A percentile compares a stretch with the other conserved stretches of the same genome.
Evolutionary conservation across 208 protist genomes (phyloP).

Genomic region (Trypanosoma caninum): DNA sequence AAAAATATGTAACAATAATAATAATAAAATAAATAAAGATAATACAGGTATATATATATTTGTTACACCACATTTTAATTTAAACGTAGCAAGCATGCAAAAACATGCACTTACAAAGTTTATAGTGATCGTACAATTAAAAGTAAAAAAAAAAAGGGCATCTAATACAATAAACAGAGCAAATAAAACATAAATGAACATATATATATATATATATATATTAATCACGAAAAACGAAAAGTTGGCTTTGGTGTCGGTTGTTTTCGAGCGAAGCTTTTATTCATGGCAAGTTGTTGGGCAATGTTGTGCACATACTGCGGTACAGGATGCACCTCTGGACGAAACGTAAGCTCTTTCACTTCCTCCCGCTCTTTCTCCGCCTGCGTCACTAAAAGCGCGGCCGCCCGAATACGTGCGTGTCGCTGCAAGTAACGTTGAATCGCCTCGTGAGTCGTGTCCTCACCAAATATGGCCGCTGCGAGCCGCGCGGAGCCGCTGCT

Average conservation of each 20-base stretch:
- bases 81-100: no score
- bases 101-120: no score
- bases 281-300: conserved; percentile 18
- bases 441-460: not conserved
- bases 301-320: conserved; percentile 20
- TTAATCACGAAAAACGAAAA: conserved; percentile 8
- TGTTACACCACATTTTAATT: no score
- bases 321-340: conserved; percentile 15
- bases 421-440: conserved; percentile 8
- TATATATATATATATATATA: conserved; percentile 2
- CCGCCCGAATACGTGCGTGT: not conserved
- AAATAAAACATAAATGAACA: not conserved
- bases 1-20: conserved; percentile 13
- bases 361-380: conserved; percentile 1
- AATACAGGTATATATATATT: no score
- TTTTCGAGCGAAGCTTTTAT: conserved; percentile 7
- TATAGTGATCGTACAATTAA: conserved; percentile 3
- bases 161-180: not conserved
- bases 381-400: not conserved
- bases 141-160: conserved; percentile 22
- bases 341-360: conserved; percentile 17
- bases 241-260: not conserved
- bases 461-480: conserved; percentile 1
- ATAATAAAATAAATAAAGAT: no score
- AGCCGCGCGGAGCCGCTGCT: conserved; percentile 4